Evolutionary conservation across 1,139 yeast species (phyloP), one percentile per base, ranked within the genome.

Genomic region (Yamadazyma buinensis): DNA sequence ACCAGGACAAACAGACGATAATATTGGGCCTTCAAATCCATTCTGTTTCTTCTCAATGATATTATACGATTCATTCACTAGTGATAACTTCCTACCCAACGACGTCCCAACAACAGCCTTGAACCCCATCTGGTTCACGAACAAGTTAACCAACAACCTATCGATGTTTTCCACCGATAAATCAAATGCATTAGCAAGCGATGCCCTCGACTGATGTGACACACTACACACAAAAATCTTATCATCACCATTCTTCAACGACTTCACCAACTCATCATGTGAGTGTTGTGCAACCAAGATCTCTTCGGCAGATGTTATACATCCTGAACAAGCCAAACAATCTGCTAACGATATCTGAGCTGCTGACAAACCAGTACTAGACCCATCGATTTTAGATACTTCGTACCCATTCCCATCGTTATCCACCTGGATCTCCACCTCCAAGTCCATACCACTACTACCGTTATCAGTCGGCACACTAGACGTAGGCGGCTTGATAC

Each of bases 241-340:
- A 19, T 63, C 56, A 15, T 29, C 29, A 29, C 14, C 14, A 24
- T 37, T 30, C 31, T 61, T 53, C 43, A 86, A 60, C 17, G 81
- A 85, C 33, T 76, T 72, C 20, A 86, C 47, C 34, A 92, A 70
- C 48, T 88, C 94, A 23, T 75, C 76, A 50, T 90, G 95, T 24
- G 95, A 85, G 57, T 92, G 98, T 47, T 87, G 82, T 3, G 95
- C 87, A 28, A 92, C 85, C 34, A 92, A 64, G 15, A 92, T 90
- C 46, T 90, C 95, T 54, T 92, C 99, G 11, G 97, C 95, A 9
- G 95, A 85, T 0, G 98, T 92, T 41, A 92, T 88, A 57, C 99
- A 92, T 2, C 99, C 99, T 3, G 95, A 81, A 52, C 99, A 92
- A 0, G 98, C 98, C 34, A 92, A 66, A 59, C 99, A 92, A 64